These are phyloP conservation scores for Sclerotinia nivalis DNA, from an alignment of 2,329 filamentous ascomycete genomes.

Conservation along the genomic window DNA sequence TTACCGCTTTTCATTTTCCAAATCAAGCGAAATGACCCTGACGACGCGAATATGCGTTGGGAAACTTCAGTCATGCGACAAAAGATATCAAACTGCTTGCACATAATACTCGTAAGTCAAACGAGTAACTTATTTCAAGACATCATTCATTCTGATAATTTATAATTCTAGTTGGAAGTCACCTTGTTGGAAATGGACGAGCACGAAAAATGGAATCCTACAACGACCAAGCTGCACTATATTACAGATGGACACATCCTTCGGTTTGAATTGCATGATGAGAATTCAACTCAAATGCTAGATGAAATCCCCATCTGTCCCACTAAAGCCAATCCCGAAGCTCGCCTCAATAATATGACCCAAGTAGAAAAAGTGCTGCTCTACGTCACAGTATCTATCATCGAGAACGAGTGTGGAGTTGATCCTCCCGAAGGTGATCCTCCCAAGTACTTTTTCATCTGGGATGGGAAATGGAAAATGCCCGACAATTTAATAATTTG, in stretches of 20 bases:
- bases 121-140: no score
- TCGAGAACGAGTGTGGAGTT: not conserved
- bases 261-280: slow-evolving; percentile 9
- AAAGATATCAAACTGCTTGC: slow-evolving; percentile 6
- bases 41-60: not conserved
- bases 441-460: not conserved
- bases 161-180: not conserved
- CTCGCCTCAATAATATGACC: not conserved
- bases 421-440: not conserved
- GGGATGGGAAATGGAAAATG: slow-evolving; percentile 7
- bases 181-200: rapidly evolving
- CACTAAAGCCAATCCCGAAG: not conserved
- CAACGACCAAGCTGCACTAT: not conserved
- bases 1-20: not conserved
- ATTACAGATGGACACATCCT: slow-evolving; percentile 11
- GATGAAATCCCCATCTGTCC: rapidly evolving
- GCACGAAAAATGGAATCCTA: not conserved
- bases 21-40: no score
- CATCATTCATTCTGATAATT: not conserved
- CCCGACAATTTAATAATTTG: slow-evolving; percentile 12
- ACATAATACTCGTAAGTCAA: not conserved
- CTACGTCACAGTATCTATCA: not conserved
- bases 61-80: not conserved
- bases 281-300: not conserved
- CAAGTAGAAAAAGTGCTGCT: not conserved